Percentiles rank a stretch among this genome's conserved stretches.
Conservation (phyloP, 129 eudicot species). For the Chrysanthemum seticuspe region DNA sequence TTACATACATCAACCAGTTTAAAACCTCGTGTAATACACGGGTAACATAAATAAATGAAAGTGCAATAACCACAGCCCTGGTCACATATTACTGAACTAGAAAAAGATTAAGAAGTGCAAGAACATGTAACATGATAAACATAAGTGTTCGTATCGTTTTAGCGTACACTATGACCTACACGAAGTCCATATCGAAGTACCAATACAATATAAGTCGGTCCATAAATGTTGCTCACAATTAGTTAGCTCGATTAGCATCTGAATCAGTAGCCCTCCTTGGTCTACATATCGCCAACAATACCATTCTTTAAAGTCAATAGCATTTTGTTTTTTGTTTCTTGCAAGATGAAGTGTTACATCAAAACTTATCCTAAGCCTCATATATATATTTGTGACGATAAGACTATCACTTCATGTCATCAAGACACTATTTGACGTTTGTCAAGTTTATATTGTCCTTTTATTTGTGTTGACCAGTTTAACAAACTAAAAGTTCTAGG, state of each 20-base stretch:
- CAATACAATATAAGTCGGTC: too few relatives aligned
- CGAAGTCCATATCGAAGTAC: too few relatives aligned
- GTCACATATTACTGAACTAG: too few relatives aligned
- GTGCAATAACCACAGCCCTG: too few relatives aligned
- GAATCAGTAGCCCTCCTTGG: neutral
- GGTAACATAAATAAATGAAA: too few relatives aligned
- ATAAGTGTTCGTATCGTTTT: too few relatives aligned
- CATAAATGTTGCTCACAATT: too few relatives aligned
- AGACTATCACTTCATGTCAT: neutral
- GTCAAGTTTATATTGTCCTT: neutral
- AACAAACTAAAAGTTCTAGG: neutral
- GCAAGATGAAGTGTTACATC: neutral
- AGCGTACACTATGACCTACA: too few relatives aligned
- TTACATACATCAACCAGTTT: too few relatives aligned
- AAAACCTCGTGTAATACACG: too few relatives aligned
- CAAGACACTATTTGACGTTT: constrained; percentile 8
- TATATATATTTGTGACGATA: neutral
- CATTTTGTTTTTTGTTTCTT: neutral
- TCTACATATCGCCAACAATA: constrained; percentile 15
- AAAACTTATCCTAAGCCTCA: neutral
- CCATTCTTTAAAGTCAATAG: neutral
- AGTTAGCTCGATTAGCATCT: neutral
- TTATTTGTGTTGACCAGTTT: neutral
- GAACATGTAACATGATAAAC: too few relatives aligned
- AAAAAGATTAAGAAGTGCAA: too few relatives aligned